Evolutionary conservation across 352 stramenopile genomes (phyloP).

Genomic region (Peronospora tabacina): DNA sequence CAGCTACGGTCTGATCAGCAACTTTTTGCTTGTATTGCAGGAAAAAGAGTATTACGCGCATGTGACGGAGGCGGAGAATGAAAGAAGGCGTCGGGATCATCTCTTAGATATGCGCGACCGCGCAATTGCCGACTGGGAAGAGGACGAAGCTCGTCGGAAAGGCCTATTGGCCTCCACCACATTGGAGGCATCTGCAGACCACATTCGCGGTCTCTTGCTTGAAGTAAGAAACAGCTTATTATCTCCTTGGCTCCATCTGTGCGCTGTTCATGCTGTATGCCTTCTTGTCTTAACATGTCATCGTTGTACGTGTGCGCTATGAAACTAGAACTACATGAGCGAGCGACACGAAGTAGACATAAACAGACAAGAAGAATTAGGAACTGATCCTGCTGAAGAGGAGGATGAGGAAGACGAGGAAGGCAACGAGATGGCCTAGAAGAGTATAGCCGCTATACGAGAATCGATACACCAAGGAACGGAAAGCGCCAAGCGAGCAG

Average conservation of each 20-base stretch:
- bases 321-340: constrained; percentile 58
- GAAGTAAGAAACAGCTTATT: constrained; percentile 33
- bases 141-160: constrained; percentile 58
- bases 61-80: constrained; percentile 68
- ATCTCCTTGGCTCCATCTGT: neutral
- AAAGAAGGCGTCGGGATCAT: constrained; percentile 66
- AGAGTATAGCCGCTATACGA: neutral
- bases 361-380: constrained; percentile 30
- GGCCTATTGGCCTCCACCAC: constrained; percentile 48
- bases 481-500: constrained; percentile 8
- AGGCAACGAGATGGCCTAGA: constrained; percentile 28
- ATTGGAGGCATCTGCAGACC: constrained; percentile 48
- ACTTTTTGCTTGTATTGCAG: constrained; percentile 11
- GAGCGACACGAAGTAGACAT: constrained; percentile 65
- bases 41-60: constrained; percentile 77
- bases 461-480: constrained; percentile 7
- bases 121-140: constrained; percentile 66
- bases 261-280: neutral
- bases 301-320: constrained; percentile 1
- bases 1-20: neutral
- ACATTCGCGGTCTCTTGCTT: constrained; percentile 58
- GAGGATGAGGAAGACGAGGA: constrained; percentile 30
- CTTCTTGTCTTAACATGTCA: neutral
- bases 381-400: constrained; percentile 24
- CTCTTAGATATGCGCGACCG: constrained; percentile 63